Evolutionary conservation across 2,329 filamentous ascomycete genomes (phyloP).

Genomic region (Colletotrichum euphorbiae): DNA sequence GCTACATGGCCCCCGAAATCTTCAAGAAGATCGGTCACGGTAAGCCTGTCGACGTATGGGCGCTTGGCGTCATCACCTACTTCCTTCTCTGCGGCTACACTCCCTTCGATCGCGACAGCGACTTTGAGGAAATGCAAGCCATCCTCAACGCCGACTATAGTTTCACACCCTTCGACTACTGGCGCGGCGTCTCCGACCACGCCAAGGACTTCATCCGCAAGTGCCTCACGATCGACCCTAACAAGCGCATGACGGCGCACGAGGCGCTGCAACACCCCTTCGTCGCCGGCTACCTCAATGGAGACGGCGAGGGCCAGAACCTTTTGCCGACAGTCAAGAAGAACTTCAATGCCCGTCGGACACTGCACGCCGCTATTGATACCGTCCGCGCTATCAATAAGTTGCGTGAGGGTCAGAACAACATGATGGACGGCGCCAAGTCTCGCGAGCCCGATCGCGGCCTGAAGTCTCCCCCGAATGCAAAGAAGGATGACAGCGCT

Average conservation of each 20-base stretch:
- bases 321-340: conserved; percentile 77
- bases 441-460: conserved; percentile 62
- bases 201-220: conserved; percentile 93
- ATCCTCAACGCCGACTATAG: conserved; percentile 97
- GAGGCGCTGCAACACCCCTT: conserved; percentile 77
- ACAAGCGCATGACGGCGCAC: conserved; percentile 90
- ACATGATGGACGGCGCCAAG: conserved; percentile 71
- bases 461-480: conserved; percentile 44
- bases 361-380: conserved; percentile 77
- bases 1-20: conserved; percentile 99
- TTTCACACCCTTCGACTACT: conserved; percentile 95
- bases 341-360: conserved; percentile 78
- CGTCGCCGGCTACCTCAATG: conserved; percentile 65
- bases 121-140: conserved; percentile 99
- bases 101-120: conserved; percentile 95
- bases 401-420: conserved; percentile 71
- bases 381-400: conserved; percentile 79
- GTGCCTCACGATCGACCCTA: conserved; percentile 91
- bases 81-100: conserved; percentile 98
- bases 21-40: conserved; percentile 99
- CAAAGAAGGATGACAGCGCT: conserved; percentile 59
- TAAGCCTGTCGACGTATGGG: conserved; percentile 98
- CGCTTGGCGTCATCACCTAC: conserved; percentile 98
- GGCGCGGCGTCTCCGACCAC: conserved; percentile 88
- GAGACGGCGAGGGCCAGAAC: conserved; percentile 66